Conservation (phyloP, 2,329 filamentous ascomycete genomes). For the Claviceps monticola region DNA sequence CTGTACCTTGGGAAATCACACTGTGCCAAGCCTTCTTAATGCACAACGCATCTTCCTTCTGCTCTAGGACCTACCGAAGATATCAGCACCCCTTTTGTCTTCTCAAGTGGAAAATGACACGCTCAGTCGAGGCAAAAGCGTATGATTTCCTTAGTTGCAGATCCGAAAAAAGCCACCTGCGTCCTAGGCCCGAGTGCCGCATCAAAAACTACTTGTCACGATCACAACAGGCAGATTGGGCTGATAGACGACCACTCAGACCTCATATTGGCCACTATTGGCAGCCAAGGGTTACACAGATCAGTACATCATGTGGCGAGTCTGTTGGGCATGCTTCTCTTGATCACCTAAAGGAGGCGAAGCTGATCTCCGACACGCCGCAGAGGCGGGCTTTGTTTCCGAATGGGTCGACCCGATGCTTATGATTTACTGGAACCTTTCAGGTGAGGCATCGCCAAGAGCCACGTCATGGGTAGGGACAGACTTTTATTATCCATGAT, state of each 20-base stretch:
- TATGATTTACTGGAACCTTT: background rate
- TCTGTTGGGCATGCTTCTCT: background rate
- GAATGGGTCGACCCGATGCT: background rate
- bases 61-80: background rate
- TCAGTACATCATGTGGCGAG: conserved; percentile 6
- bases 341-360: background rate
- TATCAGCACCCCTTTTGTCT: background rate
- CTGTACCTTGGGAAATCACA: background rate
- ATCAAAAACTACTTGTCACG: background rate
- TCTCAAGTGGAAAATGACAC: background rate
- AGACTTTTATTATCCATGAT: background rate
- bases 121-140: background rate
- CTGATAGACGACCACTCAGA: background rate
- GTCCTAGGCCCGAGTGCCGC: background rate
- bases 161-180: background rate
- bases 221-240: background rate
- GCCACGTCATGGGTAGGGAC: background rate
- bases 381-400: background rate
- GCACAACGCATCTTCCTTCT: background rate
- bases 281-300: conserved; percentile 8
- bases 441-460: background rate
- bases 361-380: conserved; percentile 3
- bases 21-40: background rate
- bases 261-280: conserved; percentile 2
- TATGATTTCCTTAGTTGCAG: background rate